Conservation (phyloP, 202 grass and related monocot genomes). For the Setaria viridis region DNA sequence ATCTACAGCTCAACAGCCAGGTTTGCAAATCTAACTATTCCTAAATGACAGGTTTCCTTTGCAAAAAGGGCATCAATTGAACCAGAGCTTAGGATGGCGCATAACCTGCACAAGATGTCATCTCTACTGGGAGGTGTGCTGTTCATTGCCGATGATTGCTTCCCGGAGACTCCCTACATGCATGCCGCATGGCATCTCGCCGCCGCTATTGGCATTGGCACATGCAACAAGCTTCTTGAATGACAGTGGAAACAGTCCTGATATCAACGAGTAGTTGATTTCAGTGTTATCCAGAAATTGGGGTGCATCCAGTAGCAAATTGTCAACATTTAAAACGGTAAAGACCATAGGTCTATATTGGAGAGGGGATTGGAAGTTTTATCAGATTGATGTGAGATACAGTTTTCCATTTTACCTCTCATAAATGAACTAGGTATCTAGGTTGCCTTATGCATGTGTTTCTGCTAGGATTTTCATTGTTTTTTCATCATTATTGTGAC, state of each 20-base stretch:
- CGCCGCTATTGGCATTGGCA: constrained; percentile 76
- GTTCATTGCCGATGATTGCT: constrained; percentile 86
- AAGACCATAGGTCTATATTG: constrained; percentile 23
- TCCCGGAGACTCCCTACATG: constrained; percentile 75
- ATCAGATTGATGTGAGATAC: not conserved
- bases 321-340: constrained; percentile 37
- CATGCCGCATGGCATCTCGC: constrained; percentile 97
- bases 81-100: constrained; percentile 79
- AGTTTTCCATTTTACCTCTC: not conserved
- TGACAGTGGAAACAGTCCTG: constrained; percentile 50
- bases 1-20: too few relatives aligned
- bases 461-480: constrained; percentile 23
- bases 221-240: constrained; percentile 90
- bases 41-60: constrained; percentile 71
- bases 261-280: constrained; percentile 54
- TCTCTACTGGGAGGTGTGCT: constrained; percentile 82
- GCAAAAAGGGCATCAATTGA: constrained; percentile 78
- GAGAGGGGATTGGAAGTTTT: constrained; percentile 17
- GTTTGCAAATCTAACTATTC: not conserved
- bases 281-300: constrained; percentile 20
- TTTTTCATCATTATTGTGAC: not conserved
- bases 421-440: constrained; percentile 29
- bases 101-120: constrained; percentile 93
- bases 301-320: constrained; percentile 35
- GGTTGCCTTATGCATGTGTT: constrained; percentile 33